Conservation (phyloP, 768 basidiomycete genomes). For the Mycena venus region DNA sequence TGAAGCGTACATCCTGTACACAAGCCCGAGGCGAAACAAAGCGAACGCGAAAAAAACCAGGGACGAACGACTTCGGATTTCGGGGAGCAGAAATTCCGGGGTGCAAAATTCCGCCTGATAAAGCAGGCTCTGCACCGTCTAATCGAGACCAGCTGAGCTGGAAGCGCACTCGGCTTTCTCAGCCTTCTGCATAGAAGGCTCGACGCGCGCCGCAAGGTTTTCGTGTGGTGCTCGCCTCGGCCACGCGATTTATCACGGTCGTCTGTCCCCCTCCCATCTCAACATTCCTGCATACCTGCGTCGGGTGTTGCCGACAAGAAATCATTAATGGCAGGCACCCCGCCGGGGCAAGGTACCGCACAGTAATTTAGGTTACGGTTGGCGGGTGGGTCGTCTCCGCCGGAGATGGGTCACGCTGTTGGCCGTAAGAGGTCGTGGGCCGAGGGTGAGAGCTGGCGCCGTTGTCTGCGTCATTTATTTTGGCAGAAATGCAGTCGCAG, state of each 20-base stretch:
- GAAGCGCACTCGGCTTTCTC: background rate
- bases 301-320: background rate
- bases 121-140: background rate
- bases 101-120: background rate
- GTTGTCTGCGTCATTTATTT: background rate
- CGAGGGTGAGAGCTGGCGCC: background rate
- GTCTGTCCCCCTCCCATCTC: background rate
- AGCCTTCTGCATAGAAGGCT: background rate
- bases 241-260: background rate
- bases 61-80: no score
- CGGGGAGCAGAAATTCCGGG: background rate
- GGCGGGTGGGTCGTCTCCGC: background rate
- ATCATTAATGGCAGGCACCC: background rate
- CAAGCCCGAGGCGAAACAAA: no score
- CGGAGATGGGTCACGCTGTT: background rate
- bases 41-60: no score
- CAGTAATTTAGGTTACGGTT: background rate
- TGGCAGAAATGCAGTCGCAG: background rate
- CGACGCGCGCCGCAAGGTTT: background rate
- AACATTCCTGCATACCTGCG: background rate
- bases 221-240: background rate
- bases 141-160: background rate
- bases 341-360: background rate
- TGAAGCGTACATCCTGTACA: no score
- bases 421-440: background rate